Conservation (phyloP, 306 rosid species). For the Mucuna pruriens region DNA sequence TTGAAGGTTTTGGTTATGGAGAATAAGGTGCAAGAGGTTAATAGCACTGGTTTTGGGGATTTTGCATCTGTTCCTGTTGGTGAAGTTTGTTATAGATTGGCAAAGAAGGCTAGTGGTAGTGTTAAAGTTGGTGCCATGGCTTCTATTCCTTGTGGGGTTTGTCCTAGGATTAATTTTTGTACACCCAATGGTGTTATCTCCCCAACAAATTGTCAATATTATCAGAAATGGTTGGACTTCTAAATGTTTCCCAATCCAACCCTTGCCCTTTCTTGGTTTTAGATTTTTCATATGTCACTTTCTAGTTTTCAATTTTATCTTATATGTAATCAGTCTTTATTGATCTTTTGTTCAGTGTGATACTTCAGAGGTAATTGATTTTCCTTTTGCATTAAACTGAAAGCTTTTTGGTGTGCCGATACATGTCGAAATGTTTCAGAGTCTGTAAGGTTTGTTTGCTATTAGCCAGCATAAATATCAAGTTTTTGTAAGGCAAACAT, state of each 20-base stretch:
- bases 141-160: slow-evolving; percentile 73
- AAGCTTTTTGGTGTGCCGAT: too few relatives aligned
- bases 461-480: too few relatives aligned
- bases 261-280: not conserved
- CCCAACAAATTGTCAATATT: slow-evolving; percentile 56
- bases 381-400: not conserved
- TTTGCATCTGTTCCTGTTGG: not conserved
- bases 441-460: too few relatives aligned
- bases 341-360: not conserved
- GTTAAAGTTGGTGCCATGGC: slow-evolving; percentile 52
- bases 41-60: slow-evolving; percentile 22
- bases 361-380: not conserved
- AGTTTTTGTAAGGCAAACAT: too few relatives aligned
- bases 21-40: not conserved
- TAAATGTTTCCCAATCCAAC: not conserved
- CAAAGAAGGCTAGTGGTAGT: slow-evolving; percentile 32
- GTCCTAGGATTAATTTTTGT: slow-evolving; percentile 57
- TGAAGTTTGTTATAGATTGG: slow-evolving; percentile 54
- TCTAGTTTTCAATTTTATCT: not conserved
- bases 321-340: not conserved
- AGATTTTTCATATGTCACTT: not conserved
- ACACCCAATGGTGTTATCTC: slow-evolving; percentile 59
- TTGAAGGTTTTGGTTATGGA: slow-evolving; percentile 7
- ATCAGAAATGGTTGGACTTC: slow-evolving; percentile 59
- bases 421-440: too few relatives aligned